Evolutionary conservation across 805 yeast genomes (phyloP).

Genomic region (Maudiozyma turicensis): DNA sequence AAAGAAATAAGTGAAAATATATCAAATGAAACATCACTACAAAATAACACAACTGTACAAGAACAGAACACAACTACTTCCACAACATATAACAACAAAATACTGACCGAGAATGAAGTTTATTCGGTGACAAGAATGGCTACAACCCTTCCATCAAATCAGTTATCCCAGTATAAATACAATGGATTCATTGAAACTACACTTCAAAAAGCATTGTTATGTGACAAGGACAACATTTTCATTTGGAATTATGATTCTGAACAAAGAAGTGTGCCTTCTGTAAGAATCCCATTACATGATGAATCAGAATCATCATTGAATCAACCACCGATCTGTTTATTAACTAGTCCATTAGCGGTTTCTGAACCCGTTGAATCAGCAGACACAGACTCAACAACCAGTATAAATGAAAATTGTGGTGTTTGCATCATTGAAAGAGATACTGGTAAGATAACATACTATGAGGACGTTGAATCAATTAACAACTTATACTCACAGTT

Average conservation of each 20-base stretch:
- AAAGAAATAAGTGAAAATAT: constrained; percentile 13
- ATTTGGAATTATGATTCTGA: constrained; percentile 63
- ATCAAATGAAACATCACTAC: neutral
- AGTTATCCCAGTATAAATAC: no score
- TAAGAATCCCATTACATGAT: constrained; percentile 22
- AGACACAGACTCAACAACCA: neutral
- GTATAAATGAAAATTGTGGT: constrained; percentile 41
- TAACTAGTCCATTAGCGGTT: constrained; percentile 25
- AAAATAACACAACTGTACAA: neutral
- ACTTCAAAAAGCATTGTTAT: constrained; percentile 40
- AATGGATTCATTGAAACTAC: constrained; percentile 27
- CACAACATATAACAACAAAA: constrained; percentile 2
- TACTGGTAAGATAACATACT: constrained; percentile 53
- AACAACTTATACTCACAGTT: constrained; percentile 22
- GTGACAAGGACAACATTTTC: constrained; percentile 42
- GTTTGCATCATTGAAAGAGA: constrained; percentile 52
- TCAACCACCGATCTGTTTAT: constrained; percentile 18
- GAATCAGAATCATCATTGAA: constrained; percentile 11
- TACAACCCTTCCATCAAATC: constrained; percentile 10
- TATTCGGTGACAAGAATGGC: constrained; percentile 19
- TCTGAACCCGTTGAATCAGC: constrained; percentile 9
- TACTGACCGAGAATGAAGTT: constrained; percentile 26
- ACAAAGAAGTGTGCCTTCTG: constrained; percentile 41
- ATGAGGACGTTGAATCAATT: constrained; percentile 54
- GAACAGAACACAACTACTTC: neutral